Evolutionary conservation across 2,329 filamentous ascomycete species (phyloP).

Genomic region (Teratosphaeria gauchensis): DNA sequence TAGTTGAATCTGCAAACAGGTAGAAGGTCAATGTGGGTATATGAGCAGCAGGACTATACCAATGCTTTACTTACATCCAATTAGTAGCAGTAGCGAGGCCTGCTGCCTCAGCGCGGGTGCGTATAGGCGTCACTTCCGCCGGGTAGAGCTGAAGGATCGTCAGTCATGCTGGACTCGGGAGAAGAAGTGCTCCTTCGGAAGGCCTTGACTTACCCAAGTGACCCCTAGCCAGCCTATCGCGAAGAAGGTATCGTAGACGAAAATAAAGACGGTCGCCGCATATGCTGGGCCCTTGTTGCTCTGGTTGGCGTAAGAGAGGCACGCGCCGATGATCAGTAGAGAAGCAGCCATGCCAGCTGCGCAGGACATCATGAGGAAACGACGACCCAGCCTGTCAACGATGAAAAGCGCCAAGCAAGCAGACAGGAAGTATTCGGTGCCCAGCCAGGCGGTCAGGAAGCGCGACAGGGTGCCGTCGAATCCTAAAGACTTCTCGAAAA

Average conservation of each 20-base stretch:
- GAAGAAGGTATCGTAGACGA: constrained; percentile 20
- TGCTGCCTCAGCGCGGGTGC: background rate
- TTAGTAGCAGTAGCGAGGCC: background rate
- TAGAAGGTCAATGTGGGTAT: background rate
- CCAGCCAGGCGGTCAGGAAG: constrained; percentile 12
- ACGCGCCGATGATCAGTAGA: constrained; percentile 14
- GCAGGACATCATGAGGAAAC: constrained; percentile 14
- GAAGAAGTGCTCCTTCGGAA: background rate
- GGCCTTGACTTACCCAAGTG: background rate
- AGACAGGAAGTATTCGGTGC: constrained; percentile 17
- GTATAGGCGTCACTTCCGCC: background rate
- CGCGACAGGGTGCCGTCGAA: background rate
- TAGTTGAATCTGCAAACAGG: background rate
- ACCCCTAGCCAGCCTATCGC: constrained; percentile 6
- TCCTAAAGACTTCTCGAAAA: background rate
- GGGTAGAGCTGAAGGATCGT: background rate
- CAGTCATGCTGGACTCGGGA: background rate
- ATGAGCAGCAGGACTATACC: background rate
- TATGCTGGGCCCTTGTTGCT: constrained; percentile 13
- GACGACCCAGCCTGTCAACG: constrained; percentile 9
- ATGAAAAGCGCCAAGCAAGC: constrained; percentile 14
- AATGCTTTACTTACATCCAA: background rate
- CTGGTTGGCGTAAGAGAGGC: constrained; percentile 4
- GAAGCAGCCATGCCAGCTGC: constrained; percentile 17
- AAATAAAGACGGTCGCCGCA: constrained; percentile 23